Base-by-base conservation (phyloP, 345 rosid genomes). In the Arabidopsis suecica region DNA sequence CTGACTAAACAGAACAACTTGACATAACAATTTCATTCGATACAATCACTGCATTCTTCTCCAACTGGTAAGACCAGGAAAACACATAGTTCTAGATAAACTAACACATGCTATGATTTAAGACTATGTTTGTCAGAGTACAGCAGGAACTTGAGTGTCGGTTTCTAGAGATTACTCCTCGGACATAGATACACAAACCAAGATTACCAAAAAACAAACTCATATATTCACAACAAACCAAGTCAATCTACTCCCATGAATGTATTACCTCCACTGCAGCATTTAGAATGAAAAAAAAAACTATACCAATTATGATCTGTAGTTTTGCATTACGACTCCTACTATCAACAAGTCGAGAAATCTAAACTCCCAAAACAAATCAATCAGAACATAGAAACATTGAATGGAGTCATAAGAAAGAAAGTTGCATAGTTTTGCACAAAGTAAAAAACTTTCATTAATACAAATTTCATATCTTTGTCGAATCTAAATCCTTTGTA, bases 391-490 rank as follows among this genome's bases (percentile, higher is more conserved):
- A 54, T 1, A 10, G 7, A 25, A 47, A 55, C 49, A 65, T 0
- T 55, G 14, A 56, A 36, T 34, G 32, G 32, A 56, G 22, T 20
- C 0, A 20, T 20, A 0, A 7, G 60, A 47, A 56, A 25, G 66
- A 56, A 55, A 41, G 2, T 23, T 36, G 44, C 53, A 57, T 8
- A 66, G n/a, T 23, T 57, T 25, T 48, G 28, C 66, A 47, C 54
- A 66, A 74, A 30, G 53, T 12, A 8, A 18, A 11, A 66, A 49
- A 11, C 44, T 75, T 59, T 22, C 7, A 51, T 41, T 54, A 41
- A 51, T 62, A 72, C 41, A 72, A 51, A 28, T 37, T 49, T 40
- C 28, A 49, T 51, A 49, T 9, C 30, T 11, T 53, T 40, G 62
- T 53, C 38, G 61, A 50, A 25, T 50, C 60, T 71, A 34, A 55